These are phyloP conservation scores for Lactarius evosmus DNA, from an alignment of 768 basidiomycete genomes.

Conservation along the genomic window DNA sequence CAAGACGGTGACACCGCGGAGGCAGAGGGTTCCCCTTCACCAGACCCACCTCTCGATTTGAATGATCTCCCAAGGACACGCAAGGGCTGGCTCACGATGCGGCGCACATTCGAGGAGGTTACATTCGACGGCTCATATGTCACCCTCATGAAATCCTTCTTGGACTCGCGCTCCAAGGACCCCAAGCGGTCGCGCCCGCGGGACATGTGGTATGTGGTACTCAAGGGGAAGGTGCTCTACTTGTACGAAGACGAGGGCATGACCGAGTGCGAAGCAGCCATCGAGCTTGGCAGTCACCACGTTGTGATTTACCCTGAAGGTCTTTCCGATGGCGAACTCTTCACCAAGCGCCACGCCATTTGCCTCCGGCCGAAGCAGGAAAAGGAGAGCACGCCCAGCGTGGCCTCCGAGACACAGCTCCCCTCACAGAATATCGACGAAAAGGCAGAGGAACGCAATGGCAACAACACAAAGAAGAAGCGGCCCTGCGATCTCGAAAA, in stretches of 20 bases:
- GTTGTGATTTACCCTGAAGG: constrained; percentile 74
- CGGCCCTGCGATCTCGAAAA: constrained; percentile 35
- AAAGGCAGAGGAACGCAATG: constrained; percentile 41
- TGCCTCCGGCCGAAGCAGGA: constrained; percentile 57
- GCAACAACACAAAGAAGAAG: constrained; percentile 42
- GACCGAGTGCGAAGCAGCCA: constrained; percentile 87
- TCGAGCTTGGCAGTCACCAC: constrained; percentile 77
- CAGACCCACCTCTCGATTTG: constrained; percentile 32
- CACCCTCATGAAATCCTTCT: constrained; percentile 71
- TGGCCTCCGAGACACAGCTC: constrained; percentile 51
- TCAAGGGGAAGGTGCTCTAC: constrained; percentile 90
- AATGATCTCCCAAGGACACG: constrained; percentile 64
- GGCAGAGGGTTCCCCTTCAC: constrained; percentile 33
- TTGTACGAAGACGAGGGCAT: constrained; percentile 91
- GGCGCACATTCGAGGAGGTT: constrained; percentile 71
- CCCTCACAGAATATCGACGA: constrained; percentile 31
- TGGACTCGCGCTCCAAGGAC: constrained; percentile 81
- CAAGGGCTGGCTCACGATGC: constrained; percentile 81
- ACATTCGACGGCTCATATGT: constrained; percentile 67
- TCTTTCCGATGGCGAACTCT: constrained; percentile 83
- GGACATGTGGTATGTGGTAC: constrained; percentile 88
- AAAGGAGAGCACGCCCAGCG: constrained; percentile 42
- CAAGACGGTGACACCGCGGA: constrained; percentile 28
- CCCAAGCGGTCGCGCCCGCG: constrained; percentile 80
- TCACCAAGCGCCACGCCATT: constrained; percentile 85